phyloP scores from a whole-genome alignment of 352 stramenopile species.

The Phytophthora cajani region DNA sequence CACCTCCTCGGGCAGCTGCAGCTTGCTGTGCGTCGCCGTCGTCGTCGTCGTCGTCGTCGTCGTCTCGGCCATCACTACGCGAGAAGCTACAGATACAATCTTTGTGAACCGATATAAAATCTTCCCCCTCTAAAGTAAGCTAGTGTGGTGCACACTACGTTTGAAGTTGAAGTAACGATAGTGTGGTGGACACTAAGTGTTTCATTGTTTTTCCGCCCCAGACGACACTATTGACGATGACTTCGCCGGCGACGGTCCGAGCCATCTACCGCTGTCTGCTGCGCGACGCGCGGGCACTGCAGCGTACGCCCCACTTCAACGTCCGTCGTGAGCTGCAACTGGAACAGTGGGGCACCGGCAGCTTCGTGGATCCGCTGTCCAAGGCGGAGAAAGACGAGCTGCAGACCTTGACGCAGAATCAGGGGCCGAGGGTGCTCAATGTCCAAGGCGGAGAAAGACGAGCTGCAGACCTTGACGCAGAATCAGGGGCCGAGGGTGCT shows the following conservation, averaged over 20 bases:
- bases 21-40: slow-evolving; percentile 9
- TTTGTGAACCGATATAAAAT: slow-evolving; percentile 11
- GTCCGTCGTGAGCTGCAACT: slow-evolving; percentile 58
- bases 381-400: slow-evolving; percentile 9
- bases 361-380: slow-evolving; percentile 41
- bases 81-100: slow-evolving; percentile 7
- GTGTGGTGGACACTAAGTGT: background rate
- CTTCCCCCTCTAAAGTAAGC: slow-evolving; percentile 36
- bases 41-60: slow-evolving; percentile 9
- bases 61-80: slow-evolving; percentile 14
- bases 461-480: slow-evolving; percentile 8
- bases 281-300: slow-evolving; percentile 59
- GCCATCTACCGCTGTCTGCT: slow-evolving; percentile 80
- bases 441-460: slow-evolving; percentile 7
- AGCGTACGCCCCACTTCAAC: slow-evolving; percentile 65
- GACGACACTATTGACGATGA: slow-evolving; percentile 30
- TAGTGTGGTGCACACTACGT: slow-evolving; percentile 8
- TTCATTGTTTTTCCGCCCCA: background rate
- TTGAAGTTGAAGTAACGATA: slow-evolving; percentile 1
- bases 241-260: slow-evolving; percentile 45
- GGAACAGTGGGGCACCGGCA: slow-evolving; percentile 72
- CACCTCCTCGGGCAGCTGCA: slow-evolving; percentile 90
- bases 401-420: slow-evolving; percentile 9
- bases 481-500: slow-evolving; percentile 30
- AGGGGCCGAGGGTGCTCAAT: slow-evolving; percentile 26